Percentiles rank a stretch among this genome's conserved stretches.
Conservation (phyloP, 2,329 filamentous ascomycete genomes). For the Neoarthrinium moseri region DNA sequence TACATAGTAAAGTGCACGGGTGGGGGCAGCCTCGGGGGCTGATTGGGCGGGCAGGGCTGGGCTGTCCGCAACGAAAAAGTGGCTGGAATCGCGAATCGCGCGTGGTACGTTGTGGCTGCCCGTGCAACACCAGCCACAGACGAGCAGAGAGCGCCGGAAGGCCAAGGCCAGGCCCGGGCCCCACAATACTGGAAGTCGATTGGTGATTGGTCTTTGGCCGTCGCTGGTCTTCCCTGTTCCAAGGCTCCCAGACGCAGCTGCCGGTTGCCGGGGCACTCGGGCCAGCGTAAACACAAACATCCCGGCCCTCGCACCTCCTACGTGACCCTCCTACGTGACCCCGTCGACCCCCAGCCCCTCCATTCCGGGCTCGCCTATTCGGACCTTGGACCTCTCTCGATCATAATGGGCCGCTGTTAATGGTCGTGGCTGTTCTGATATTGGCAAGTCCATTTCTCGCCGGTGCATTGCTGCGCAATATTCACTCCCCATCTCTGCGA, state of each 20-base stretch:
- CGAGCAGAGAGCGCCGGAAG: too few relatives aligned
- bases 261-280: background rate
- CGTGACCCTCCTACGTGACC: background rate
- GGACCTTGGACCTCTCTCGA: background rate
- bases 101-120: too few relatives aligned
- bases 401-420: conserved; percentile 9
- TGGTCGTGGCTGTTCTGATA: conserved; percentile 11
- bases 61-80: too few relatives aligned
- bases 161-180: too few relatives aligned
- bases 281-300: conserved; percentile 1
- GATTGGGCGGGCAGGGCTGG: too few relatives aligned
- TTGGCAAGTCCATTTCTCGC: conserved; percentile 3
- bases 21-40: too few relatives aligned
- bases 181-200: too few relatives aligned
- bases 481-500: too few relatives aligned
- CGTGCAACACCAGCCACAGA: background rate
- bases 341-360: background rate
- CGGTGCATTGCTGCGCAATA: background rate
- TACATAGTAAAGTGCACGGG: too few relatives aligned
- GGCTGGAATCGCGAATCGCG: background rate
- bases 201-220: too few relatives aligned
- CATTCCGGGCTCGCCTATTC: background rate
- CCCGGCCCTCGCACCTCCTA: background rate
- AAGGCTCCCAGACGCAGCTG: too few relatives aligned
- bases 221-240: too few relatives aligned